These are phyloP conservation scores for Fusarium globosum DNA, from an alignment of 2,329 filamentous ascomycete species.

Conservation along the genomic window DNA sequence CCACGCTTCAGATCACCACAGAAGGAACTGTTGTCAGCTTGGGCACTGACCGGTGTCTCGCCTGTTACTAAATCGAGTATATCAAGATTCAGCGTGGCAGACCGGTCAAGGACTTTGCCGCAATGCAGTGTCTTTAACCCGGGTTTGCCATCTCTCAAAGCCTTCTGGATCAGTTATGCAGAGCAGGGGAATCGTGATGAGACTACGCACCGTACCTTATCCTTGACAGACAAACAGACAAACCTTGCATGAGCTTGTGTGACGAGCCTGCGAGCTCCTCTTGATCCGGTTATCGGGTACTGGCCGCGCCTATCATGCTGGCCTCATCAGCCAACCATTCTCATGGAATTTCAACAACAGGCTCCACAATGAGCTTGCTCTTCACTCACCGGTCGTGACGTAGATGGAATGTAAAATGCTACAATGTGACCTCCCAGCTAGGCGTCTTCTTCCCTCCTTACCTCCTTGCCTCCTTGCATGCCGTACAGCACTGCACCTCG, in stretches of 20 bases:
- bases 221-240: neutral
- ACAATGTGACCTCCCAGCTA: conserved; percentile 26
- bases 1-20: conserved; percentile 3
- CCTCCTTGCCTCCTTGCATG: conserved; percentile 24
- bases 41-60: conserved; percentile 36
- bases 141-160: conserved; percentile 17
- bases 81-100: neutral
- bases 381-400: conserved; percentile 42
- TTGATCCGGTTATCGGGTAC: conserved; percentile 25
- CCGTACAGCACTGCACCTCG: conserved; percentile 26
- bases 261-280: conserved; percentile 16
- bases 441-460: neutral
- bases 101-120: conserved; percentile 20
- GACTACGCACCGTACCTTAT: conserved; percentile 11
- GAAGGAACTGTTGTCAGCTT: conserved; percentile 12
- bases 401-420: conserved; percentile 34
- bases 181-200: conserved; percentile 36
- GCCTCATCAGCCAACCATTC: conserved; percentile 19
- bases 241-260: conserved; percentile 16
- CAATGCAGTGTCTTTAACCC: conserved; percentile 17
- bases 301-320: conserved; percentile 33
- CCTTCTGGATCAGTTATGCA: conserved; percentile 37
- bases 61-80: conserved; percentile 12
- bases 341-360: conserved; percentile 32
- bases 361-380: conserved; percentile 15